Evolutionary conservation across 306 rosid species (phyloP).

Genomic region (Sesbania bispinosa): DNA sequence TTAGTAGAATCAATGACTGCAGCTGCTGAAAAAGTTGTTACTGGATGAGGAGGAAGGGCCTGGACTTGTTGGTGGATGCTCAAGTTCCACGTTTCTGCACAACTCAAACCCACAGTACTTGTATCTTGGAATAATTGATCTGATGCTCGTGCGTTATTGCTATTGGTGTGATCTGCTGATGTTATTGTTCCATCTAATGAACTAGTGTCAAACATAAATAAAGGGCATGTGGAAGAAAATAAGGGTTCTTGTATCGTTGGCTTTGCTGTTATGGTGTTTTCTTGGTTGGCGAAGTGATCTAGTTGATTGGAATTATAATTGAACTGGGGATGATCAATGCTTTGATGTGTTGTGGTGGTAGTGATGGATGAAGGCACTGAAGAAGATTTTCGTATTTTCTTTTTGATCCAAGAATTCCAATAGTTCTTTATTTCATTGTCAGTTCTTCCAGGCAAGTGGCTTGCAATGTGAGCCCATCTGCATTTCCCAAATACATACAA

Average conservation of each 20-base stretch:
- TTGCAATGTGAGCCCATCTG: slow-evolving; percentile 99
- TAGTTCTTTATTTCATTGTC: slow-evolving; percentile 97
- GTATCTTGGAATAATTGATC: slow-evolving; percentile 55
- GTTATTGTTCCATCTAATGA: slow-evolving; percentile 37
- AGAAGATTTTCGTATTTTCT: slow-evolving; percentile 77
- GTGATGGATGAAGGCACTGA: slow-evolving; percentile 36
- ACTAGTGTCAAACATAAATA: slow-evolving; percentile 82
- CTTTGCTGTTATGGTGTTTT: slow-evolving; percentile 37
- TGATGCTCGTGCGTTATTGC: slow-evolving; percentile 8
- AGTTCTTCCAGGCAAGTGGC: slow-evolving; percentile 95
- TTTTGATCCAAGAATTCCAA: slow-evolving; percentile 98
- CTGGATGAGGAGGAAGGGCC: slow-evolving; percentile 24
- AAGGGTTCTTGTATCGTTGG: slow-evolving; percentile 43
- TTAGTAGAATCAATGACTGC: slow-evolving; percentile 31
- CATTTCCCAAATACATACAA: slow-evolving; percentile 1
- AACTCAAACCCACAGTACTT: slow-evolving; percentile 32
- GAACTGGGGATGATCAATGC: slow-evolving; percentile 32
- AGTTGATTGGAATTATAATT: slow-evolving; percentile 49
- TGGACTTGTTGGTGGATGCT: slow-evolving; percentile 55
- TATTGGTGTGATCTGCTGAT: not conserved
- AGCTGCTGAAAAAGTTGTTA: slow-evolving; percentile 18
- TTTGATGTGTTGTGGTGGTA: slow-evolving; percentile 22
- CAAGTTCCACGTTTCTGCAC: slow-evolving; percentile 70
- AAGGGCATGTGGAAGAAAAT: slow-evolving; percentile 64
- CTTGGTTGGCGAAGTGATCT: slow-evolving; percentile 52